Percentiles rank a stretch among this genome's conserved stretches.
These are phyloP conservation scores for Cryphonectria carpinicola DNA, from an alignment of 2,329 filamentous ascomycete species.

Conservation along the genomic window DNA sequence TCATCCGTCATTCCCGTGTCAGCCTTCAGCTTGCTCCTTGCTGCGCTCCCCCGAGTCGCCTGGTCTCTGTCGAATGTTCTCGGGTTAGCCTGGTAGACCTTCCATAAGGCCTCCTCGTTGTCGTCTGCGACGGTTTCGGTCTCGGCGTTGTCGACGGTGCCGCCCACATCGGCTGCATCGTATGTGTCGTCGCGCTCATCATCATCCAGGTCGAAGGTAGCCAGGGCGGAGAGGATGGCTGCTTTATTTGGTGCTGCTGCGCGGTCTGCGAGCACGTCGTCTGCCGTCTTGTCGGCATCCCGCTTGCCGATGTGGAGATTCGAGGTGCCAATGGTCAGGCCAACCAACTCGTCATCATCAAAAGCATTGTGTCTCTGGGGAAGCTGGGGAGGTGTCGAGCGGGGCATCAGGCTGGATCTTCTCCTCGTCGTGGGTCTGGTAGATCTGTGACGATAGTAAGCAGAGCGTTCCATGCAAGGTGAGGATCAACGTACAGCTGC, in stretches of 20 bases:
- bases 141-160: constrained; percentile 72
- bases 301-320: constrained; percentile 81
- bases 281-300: constrained; percentile 66
- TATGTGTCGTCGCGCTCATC: constrained; percentile 98
- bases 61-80: constrained; percentile 73
- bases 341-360: constrained; percentile 80
- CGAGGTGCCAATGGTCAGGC: constrained; percentile 66
- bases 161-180: constrained; percentile 88
- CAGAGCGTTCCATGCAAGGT: constrained; percentile 24
- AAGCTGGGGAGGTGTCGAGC: constrained; percentile 59
- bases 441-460: constrained; percentile 33
- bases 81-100: constrained; percentile 67
- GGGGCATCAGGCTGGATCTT: constrained; percentile 54
- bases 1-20: constrained; percentile 92
- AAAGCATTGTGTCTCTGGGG: constrained; percentile 73
- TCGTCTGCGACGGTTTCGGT: constrained; percentile 45
- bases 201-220: constrained; percentile 89
- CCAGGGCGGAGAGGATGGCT: constrained; percentile 84
- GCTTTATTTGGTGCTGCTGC: constrained; percentile 74
- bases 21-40: constrained; percentile 66
- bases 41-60: constrained; percentile 66
- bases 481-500: constrained; percentile 54
- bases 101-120: constrained; percentile 75
- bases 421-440: constrained; percentile 33
- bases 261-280: constrained; percentile 70